Evolutionary conservation across 148 eudicot genomes (phyloP), one percentile per base, ranked within the genome.

Genomic region (Persicaria tinctoria): DNA sequence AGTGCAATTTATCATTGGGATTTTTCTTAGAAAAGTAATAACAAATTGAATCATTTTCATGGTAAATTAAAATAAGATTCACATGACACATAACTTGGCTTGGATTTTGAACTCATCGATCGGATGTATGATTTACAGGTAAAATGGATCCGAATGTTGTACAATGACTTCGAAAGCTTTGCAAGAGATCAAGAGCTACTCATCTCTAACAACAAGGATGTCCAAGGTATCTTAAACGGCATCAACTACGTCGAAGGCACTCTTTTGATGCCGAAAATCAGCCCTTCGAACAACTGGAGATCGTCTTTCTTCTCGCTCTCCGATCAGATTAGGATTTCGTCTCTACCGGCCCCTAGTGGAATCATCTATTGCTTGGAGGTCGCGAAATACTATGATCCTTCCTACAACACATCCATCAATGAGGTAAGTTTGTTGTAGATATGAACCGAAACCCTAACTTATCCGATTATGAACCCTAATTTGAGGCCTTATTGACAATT

Each of bases 101-200:
- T 32, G 38, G 38, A 32, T 32, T 14, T 70, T 18, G 41, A 47
- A 49, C 53, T 17, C 27, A 56, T 16, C 5, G n/a, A 5, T 20
- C 54, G n/a, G n/a, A n/a, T 6, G 5, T 73, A 9, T 57, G 46
- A 44, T 56, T 51, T 78, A 74, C 78, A 95, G 99, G 97, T 84
- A 77, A 95, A 87, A 80, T 92, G 97, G 99, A 86, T 91, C 10
- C 80, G 92, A 44, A 86, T 91, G 92, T 64, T 94, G 48, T 94
- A 94, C 75, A 62, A 73, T 46, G 87, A 94, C 74, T 94, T 90
- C 79, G 74, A 83, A n/a, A 59, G 57, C 20, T 88, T 94, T 57
- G 84, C 91, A 63, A 87, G 79, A 78, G 98, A 94, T 63, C 97
- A 94, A 87, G 98, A 94, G 71, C 86, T 75, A 56, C 80, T 94